These are phyloP conservation scores for Penicillium pancosmium DNA, from an alignment of 495 filamentous ascomycete genomes.

Conservation along the genomic window DNA sequence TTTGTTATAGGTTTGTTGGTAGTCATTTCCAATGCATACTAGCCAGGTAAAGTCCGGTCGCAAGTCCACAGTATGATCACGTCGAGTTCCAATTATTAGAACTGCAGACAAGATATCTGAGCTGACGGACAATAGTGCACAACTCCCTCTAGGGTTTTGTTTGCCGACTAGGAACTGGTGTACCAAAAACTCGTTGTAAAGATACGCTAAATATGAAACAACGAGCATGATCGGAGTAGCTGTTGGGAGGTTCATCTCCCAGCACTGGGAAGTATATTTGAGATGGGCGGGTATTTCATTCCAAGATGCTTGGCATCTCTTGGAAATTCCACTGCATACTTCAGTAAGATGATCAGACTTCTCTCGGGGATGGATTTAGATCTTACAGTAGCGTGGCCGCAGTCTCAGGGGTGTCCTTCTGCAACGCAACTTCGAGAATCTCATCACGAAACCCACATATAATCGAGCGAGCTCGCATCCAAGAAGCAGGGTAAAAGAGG, in stretches of 20 bases:
- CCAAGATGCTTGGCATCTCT: slow-evolving; percentile 37
- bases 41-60: slow-evolving; percentile 28
- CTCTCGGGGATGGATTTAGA: no score
- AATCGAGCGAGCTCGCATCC: slow-evolving; percentile 50
- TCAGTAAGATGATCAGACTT: slow-evolving; percentile 3
- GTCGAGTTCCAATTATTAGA: slow-evolving; percentile 38
- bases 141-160: slow-evolving; percentile 29
- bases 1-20: no score
- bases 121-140: slow-evolving; percentile 40
- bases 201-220: slow-evolving; percentile 39
- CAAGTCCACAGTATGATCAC: slow-evolving; percentile 42
- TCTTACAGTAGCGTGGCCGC: slow-evolving; percentile 27
- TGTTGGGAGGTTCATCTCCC: slow-evolving; percentile 24
- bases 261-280: slow-evolving; percentile 31
- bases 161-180: slow-evolving; percentile 48
- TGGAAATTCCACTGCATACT: slow-evolving; percentile 36
- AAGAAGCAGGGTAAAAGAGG: slow-evolving; percentile 35
- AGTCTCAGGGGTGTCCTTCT: slow-evolving; percentile 32
- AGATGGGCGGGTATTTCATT: slow-evolving; percentile 39
- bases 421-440: slow-evolving; percentile 58
- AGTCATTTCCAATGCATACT: slow-evolving; percentile 7
- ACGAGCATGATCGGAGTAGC: slow-evolving; percentile 37
- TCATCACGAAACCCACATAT: slow-evolving; percentile 56
- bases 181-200: slow-evolving; percentile 49
- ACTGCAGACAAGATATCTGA: slow-evolving; percentile 43